phyloP scores from a whole-genome alignment of 2,329 filamentous ascomycete genomes.

The Zymoseptoria ardabiliae region DNA sequence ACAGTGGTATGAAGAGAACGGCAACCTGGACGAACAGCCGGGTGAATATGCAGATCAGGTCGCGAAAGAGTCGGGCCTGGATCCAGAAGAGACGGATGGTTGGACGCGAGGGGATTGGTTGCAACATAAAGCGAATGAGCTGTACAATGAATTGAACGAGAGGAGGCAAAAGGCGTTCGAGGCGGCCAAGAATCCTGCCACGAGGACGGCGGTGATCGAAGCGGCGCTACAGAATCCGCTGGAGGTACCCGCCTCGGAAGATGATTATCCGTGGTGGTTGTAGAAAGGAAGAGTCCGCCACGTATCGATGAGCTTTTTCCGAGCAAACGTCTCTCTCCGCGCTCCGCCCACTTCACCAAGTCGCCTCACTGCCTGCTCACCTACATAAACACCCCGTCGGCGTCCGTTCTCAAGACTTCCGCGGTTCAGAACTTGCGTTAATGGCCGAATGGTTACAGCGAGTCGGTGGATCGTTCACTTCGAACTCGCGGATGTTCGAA shows the following conservation, averaged over 20 bases:
- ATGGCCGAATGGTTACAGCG: not conserved
- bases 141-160: conserved; percentile 37
- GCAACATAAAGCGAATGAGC: conserved; percentile 34
- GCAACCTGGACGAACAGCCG: conserved; percentile 30
- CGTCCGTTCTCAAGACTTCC: not conserved
- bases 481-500: not conserved
- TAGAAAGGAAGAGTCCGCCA: not conserved
- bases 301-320: not conserved
- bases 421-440: not conserved
- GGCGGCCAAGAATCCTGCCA: conserved; percentile 6
- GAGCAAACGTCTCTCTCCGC: not conserved
- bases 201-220: conserved; percentile 29
- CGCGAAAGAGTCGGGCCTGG: conserved; percentile 24
- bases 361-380: not conserved
- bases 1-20: conserved; percentile 32
- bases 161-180: conserved; percentile 33
- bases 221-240: conserved; percentile 31
- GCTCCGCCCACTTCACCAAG: not conserved
- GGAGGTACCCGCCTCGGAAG: not conserved
- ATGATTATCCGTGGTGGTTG: not conserved
- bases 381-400: not conserved
- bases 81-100: conserved; percentile 1
- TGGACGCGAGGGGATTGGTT: conserved; percentile 6
- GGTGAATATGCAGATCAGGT: conserved; percentile 34
- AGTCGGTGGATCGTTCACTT: not conserved